Base-by-base conservation (phyloP, 1,139 yeast genomes). In the Citeromyces hawaiiensis region DNA sequence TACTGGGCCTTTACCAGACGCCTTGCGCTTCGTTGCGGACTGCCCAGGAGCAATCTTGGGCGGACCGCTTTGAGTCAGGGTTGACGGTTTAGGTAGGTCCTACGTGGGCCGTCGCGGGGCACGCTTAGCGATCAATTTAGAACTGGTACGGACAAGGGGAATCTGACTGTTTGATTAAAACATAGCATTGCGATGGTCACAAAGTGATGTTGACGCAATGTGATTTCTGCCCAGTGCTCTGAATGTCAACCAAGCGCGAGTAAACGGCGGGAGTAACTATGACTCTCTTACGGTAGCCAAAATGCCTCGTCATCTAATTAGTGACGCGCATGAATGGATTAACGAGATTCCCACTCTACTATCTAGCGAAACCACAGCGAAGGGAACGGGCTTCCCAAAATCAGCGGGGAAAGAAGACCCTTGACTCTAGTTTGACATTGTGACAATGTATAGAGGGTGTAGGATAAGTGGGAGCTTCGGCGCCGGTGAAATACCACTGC, bases 231-330 rank as follows among this genome's bases (percentile, higher is more conserved):
- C 27, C 27, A 23, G 27, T 23, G 27, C 27, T 23, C 27, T 23
- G 27, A 23, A 23, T 23, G 27, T 23, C 27, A 23, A 23, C 8
- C 27, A 23, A 23, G 27, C 27, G 27, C 11, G 11, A 9, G 11
- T 23, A 23, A 11, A 23, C 21, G 21, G 21, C 21, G 21, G 27
- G 11, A 23, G 61, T 55, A 56, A 55, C 61, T 56, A 55, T 56
- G 60, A 54, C 58, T 55, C 56, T 53, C 57, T 52, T 51, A 51
- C 54, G 58, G 59, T 53, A 53, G 55, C 56, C 59, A n/a, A 53
- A 53, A 53, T 54, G 56, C 56, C 57, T 52, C 56, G n/a, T n/a
- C n/a, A n/a, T n/a, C n/a, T n/a, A n/a, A n/a, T n/a, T n/a, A n/a
- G n/a, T n/a, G n/a, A n/a, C 17, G 15, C 34, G 34, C 17, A 30